A percentile compares a stretch with the other conserved stretches of the same genome.
phyloP scores from a whole-genome alignment of 805 yeast genomes.

The Yueomyces sinensis region DNA sequence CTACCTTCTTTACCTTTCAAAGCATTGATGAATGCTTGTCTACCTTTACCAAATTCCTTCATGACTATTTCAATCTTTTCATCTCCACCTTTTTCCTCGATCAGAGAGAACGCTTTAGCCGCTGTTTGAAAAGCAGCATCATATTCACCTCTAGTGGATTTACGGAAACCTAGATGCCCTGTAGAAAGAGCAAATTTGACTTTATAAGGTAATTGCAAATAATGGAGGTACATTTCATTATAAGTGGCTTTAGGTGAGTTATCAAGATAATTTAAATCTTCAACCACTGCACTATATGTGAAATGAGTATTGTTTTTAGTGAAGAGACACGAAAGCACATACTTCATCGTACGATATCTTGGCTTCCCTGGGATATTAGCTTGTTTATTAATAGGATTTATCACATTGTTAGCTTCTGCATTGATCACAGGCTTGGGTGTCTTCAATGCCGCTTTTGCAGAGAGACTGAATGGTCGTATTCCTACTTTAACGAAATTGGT shows the following conservation, averaged over 20 bases:
- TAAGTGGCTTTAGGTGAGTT: conserved; percentile 38
- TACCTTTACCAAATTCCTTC: conserved; percentile 78
- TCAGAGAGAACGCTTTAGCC: conserved; percentile 54
- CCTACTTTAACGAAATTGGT: no score
- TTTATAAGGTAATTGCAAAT: conserved; percentile 67
- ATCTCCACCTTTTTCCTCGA: conserved; percentile 48
- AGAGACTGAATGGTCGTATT: no score
- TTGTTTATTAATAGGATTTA: no score
- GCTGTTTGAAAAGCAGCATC: conserved; percentile 87
- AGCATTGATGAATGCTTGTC: conserved; percentile 76
- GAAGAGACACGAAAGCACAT: conserved; percentile 66
- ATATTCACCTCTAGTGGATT: conserved; percentile 80
- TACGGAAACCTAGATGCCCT: conserved; percentile 81
- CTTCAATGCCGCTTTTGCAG: no score
- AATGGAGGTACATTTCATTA: conserved; percentile 64
- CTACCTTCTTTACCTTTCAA: conserved; percentile 82
- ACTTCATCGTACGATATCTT: conserved; percentile 34
- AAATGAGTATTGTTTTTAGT: conserved; percentile 73
- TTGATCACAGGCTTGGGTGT: no score
- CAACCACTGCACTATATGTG: conserved; percentile 59
- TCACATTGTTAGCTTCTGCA: no score
- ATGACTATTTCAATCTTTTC: conserved; percentile 64
- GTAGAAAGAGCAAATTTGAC: conserved; percentile 57
- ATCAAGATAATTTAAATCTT: conserved; percentile 36
- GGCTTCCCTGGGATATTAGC: no score